Evolutionary conservation across 2,329 filamentous ascomycete genomes (phyloP), one percentile per base, ranked within the genome.

Genomic region (Purpureocillium takamizusanense): DNA sequence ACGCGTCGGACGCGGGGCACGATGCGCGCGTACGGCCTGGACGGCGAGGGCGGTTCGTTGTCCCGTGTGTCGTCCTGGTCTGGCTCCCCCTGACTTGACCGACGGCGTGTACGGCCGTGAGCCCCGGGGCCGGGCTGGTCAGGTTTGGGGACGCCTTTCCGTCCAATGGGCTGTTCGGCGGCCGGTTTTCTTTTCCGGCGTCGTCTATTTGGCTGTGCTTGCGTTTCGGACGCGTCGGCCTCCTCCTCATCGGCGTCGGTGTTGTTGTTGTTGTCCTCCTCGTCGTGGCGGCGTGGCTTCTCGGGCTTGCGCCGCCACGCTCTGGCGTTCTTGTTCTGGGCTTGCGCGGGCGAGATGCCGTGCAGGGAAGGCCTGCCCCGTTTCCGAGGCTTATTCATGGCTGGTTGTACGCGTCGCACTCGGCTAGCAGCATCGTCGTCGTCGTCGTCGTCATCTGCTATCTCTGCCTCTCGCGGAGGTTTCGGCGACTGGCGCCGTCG

Each of bases 1-100:
- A 86, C 65, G 31, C 64, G 65, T 28, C 67, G 70, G 11, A 65
- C 70, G 23, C 64, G 65, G 12, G 73, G 57, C 7, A 66, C 62
- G 35, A 81, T 59, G 47, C 75, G 70, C 33, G 67, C 66, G 53
- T 72, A 77, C 17, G 55, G 53, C 27, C 44, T 64, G 48, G 42
- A 40, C 2, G 58, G 55, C 3, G 60, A 56, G 12, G 51, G 44
- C 4, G 51, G 46, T 15, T 48, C 36, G 1, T 48, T 45, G 14
- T 37, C 29, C 35, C 48, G 42, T 4, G 51, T 42, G 23, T 53
- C 45, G 13, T 30, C 42, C n/a, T n/a, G n/a, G 2, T 41, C 44
- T 9, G n/a, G n/a, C n/a, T 46, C 39, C 3, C 15, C 10, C 18
- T 23, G 31, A 12, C 17, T 29, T 21, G 11, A 8, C 7, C 32